A percentile compares a stretch with the other conserved stretches of the same genome.
phyloP scores from a whole-genome alignment of 2,329 filamentous ascomycete genomes.

The Sporothrix euskadiensis region DNA sequence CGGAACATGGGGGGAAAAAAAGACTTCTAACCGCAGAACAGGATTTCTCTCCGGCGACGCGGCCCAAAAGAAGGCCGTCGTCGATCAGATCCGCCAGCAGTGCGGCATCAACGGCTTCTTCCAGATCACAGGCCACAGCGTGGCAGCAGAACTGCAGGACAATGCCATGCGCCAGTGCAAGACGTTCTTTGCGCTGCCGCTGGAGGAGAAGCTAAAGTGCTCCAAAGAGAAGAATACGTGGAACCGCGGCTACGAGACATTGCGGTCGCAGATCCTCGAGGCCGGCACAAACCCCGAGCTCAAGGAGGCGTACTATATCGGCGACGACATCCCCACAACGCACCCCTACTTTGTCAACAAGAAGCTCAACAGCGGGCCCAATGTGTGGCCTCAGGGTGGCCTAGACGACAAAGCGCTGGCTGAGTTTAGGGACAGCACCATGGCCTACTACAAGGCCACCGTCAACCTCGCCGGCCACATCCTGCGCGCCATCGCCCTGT shows the following conservation, averaged over 20 bases:
- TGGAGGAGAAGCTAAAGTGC: slow-evolving; percentile 45
- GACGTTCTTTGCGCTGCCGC: slow-evolving; percentile 50
- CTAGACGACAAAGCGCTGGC: not conserved
- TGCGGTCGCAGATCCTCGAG: slow-evolving; percentile 39
- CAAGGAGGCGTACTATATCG: not conserved
- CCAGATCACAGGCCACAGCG: slow-evolving; percentile 52
- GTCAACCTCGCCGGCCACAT: slow-evolving; percentile 19
- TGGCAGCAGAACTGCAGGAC: slow-evolving; percentile 45
- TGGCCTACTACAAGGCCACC: slow-evolving; percentile 27
- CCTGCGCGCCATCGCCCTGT: slow-evolving; percentile 41
- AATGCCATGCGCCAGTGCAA: slow-evolving; percentile 46
- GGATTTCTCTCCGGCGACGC: slow-evolving; percentile 28
- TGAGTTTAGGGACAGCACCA: slow-evolving; percentile 1
- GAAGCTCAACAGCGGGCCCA: slow-evolving; percentile 36
- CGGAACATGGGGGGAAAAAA: too few relatives aligned
- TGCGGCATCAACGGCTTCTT: slow-evolving; percentile 55
- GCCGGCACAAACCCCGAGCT: slow-evolving; percentile 41
- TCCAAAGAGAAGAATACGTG: slow-evolving; percentile 39
- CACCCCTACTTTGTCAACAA: slow-evolving; percentile 30
- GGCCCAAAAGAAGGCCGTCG: slow-evolving; percentile 24
- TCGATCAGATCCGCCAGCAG: slow-evolving; percentile 39
- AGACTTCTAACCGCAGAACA: not conserved
- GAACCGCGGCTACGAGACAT: slow-evolving; percentile 43
- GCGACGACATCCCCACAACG: slow-evolving; percentile 33
- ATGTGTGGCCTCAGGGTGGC: slow-evolving; percentile 37